phyloP scores from a whole-genome alignment of 148 eudicot species.

The Tetragonia tetragonoides region DNA sequence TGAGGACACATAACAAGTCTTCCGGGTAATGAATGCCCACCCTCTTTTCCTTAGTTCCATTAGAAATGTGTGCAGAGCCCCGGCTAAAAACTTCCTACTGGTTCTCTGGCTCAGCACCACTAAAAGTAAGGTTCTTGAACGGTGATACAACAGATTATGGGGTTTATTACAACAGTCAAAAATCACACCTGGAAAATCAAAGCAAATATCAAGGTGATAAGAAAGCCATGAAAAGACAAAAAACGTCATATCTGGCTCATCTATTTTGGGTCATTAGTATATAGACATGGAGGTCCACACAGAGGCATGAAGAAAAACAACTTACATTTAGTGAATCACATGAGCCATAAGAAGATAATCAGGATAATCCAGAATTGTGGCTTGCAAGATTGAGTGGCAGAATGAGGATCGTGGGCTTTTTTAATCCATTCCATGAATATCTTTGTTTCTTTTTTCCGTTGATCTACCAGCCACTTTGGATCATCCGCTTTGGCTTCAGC shows the following conservation, averaged over 20 bases:
- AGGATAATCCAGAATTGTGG: no score
- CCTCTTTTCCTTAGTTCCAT: constrained; percentile 37
- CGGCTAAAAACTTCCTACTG: constrained; percentile 35
- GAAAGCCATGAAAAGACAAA: background rate
- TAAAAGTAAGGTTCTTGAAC: constrained; percentile 54
- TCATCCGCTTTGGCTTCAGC: no score
- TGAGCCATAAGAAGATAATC: no score
- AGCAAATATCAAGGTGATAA: background rate
- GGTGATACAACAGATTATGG: constrained; percentile 84
- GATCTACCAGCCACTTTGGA: no score
- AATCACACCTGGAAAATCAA: constrained; percentile 30
- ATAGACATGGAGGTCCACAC: no score
- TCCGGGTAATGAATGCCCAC: constrained; percentile 21
- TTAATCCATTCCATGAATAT: no score
- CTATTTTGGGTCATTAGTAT: background rate
- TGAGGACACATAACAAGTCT: constrained; percentile 53
- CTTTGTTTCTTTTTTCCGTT: no score
- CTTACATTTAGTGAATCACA: no score
- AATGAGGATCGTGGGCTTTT: no score
- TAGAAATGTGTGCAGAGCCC: constrained; percentile 38
- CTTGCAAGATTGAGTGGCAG: no score
- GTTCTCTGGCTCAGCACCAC: constrained; percentile 53
- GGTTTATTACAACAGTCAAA: constrained; percentile 48
- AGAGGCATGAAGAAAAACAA: no score
- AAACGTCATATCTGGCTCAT: background rate